Conservation (phyloP, 2,329 filamentous ascomycete species). For the Phyllosticta citrichinensis region DNA sequence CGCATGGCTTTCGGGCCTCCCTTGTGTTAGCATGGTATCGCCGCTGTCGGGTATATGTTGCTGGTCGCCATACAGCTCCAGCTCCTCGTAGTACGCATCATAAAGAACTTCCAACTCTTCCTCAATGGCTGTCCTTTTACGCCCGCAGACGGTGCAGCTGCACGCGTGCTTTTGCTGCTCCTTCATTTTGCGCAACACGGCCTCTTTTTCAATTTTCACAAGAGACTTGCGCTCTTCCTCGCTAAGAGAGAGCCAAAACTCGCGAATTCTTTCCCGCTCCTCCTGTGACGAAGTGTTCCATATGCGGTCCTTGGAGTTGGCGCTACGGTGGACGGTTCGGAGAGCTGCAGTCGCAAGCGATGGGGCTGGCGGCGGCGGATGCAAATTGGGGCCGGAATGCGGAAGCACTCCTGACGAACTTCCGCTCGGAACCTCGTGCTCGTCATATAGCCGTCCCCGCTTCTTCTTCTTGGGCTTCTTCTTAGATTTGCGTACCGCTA, state of each 20-base stretch:
- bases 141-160: slow-evolving; percentile 92
- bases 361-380: slow-evolving; percentile 31
- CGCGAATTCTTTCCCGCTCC: slow-evolving; percentile 93
- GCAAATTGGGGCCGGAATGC: slow-evolving; percentile 16
- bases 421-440: slow-evolving; percentile 12
- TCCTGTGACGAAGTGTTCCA: slow-evolving; percentile 95
- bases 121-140: slow-evolving; percentile 93
- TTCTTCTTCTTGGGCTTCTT: slow-evolving; percentile 56
- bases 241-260: slow-evolving; percentile 91
- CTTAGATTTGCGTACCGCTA: slow-evolving; percentile 43
- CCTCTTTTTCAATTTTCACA: slow-evolving; percentile 97
- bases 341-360: slow-evolving; percentile 34
- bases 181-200: slow-evolving; percentile 98
- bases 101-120: slow-evolving; percentile 96
- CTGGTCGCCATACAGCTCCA: slow-evolving; percentile 92
- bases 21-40: slow-evolving; percentile 57
- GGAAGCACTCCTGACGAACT: slow-evolving; percentile 16
- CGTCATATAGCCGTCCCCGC: not conserved
- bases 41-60: slow-evolving; percentile 56
- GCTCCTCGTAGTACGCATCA: slow-evolving; percentile 95
- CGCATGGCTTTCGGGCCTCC: slow-evolving; percentile 8
- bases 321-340: slow-evolving; percentile 31
- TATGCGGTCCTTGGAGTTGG: slow-evolving; percentile 66
- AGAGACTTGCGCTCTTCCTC: slow-evolving; percentile 92
- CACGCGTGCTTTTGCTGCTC: slow-evolving; percentile 99